Percentiles rank a stretch among this genome's conserved stretches.
phyloP scores from a whole-genome alignment of 176 grass and related monocot species.

The Ampelocalamus luodianensis region DNA sequence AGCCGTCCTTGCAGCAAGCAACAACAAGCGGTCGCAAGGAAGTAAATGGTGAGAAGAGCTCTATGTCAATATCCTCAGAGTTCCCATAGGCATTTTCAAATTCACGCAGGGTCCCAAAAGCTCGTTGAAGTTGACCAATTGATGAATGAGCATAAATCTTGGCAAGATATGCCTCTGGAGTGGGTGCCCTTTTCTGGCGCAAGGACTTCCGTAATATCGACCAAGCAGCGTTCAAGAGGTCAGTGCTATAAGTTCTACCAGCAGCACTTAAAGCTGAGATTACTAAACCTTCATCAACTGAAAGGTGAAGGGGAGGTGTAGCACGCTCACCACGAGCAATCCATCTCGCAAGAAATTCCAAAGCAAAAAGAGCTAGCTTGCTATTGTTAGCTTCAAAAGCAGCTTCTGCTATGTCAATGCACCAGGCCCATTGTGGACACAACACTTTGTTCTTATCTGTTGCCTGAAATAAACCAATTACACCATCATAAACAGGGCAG shows the following conservation, averaged over 20 bases:
- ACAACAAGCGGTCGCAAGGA: constrained; percentile 84
- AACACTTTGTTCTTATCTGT: constrained; percentile 86
- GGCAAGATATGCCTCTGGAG: constrained; percentile 78
- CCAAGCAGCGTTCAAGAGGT: constrained; percentile 83
- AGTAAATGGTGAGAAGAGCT: constrained; percentile 94
- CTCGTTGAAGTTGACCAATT: constrained; percentile 82
- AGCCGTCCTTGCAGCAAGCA: constrained; percentile 88
- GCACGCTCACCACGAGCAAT: constrained; percentile 69
- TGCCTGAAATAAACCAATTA: constrained; percentile 50
- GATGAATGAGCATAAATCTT: constrained; percentile 95
- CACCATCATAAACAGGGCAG: constrained; percentile 29
- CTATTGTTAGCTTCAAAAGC: constrained; percentile 84
- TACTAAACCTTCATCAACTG: constrained; percentile 85
- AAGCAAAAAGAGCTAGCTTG: constrained; percentile 73
- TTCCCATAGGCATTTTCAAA: constrained; percentile 87
- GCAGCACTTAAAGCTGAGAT: constrained; percentile 75
- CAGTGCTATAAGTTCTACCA: constrained; percentile 64
- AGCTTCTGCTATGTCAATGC: constrained; percentile 71
- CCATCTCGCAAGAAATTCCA: constrained; percentile 85
- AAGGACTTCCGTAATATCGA: constrained; percentile 71
- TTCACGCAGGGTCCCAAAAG: constrained; percentile 79
- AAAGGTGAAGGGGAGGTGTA: constrained; percentile 60
- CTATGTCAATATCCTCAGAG: constrained; percentile 60
- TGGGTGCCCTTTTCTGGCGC: constrained; percentile 75
- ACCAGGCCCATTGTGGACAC: constrained; percentile 70